Conservation (phyloP, 148 eudicot species). For the Arctostaphylos glauca region DNA sequence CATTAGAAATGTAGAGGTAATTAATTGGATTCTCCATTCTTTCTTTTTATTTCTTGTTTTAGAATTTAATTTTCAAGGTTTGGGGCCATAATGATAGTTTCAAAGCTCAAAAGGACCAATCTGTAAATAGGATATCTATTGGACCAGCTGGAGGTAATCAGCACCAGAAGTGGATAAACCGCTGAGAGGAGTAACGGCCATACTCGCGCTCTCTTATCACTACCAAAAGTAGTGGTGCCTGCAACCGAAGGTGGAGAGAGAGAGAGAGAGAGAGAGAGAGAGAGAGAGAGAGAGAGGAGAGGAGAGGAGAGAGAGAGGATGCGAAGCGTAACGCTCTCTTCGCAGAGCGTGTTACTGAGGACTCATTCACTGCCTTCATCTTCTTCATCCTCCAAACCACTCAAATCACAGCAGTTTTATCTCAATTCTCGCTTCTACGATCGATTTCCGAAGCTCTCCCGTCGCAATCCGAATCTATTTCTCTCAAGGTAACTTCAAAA, state of each 20-base stretch:
- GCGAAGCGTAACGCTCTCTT: conserved; percentile 20
- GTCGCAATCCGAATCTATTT: neutral
- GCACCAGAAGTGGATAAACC: neutral
- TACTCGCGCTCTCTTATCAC: conserved; percentile 1
- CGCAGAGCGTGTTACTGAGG: conserved; percentile 10
- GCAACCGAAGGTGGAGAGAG: neutral
- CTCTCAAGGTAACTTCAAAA: conserved; percentile 8
- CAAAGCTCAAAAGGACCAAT: too few relatives aligned
- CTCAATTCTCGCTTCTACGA: neutral
- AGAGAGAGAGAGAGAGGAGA: conserved; percentile 11
- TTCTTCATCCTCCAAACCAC: conserved; percentile 11
- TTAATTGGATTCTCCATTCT: too few relatives aligned
- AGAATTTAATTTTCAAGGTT: too few relatives aligned
- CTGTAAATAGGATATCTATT: too few relatives aligned
- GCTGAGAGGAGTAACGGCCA: neutral
- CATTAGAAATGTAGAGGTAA: too few relatives aligned
- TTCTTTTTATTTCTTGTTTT: too few relatives aligned
- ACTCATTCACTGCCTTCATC: conserved; percentile 6
- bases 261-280: conserved; percentile 8
- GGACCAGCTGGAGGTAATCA: too few relatives aligned
- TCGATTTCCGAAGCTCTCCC: conserved; percentile 1
- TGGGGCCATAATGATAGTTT: too few relatives aligned
- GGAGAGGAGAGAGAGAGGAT: conserved; percentile 14
- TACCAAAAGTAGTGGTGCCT: neutral
- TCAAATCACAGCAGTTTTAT: neutral